Base-by-base conservation (phyloP, 805 yeast genomes). In the Cyberlindnera mycetangii region DNA sequence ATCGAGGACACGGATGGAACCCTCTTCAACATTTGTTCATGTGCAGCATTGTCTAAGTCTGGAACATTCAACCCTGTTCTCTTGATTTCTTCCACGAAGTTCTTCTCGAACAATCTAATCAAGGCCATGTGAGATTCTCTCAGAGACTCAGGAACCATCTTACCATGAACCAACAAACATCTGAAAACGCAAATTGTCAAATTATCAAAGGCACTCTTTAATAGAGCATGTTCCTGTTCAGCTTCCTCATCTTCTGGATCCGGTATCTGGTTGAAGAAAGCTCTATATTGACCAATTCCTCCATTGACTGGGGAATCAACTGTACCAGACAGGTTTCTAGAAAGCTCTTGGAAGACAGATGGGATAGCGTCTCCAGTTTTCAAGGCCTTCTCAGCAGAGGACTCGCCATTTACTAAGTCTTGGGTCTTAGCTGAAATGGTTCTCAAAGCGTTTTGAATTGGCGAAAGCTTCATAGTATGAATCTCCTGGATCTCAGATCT, bases 231-330 rank as follows among this genome's bases (percentile, higher is more conserved):
- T 16, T 69, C 72, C 33, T 57, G 53, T 1, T 44, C 42, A 10
- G 52, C 52, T 25, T 63, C 58, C 28, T 56, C 61, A 14, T 54
- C 50, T 4, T 56, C 54, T 10, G 58, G 54, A 21, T 55, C 55
- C 20, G 59, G 55, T 7, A 62, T 64, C 39, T 71, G 74, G 30
- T 62, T 64, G 59, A 85, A 78, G 60, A 89, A 87, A 2, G 76
- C 76, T 44, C 90, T 73, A 65, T 85, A 89, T 59, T 85, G 89
- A 2, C 88, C 86, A 51, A 89, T 86, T 46, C 97, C 97, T 28
- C 97, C 97, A 60, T 89, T 89, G 6, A 89, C 92, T 3, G 96
- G 96, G 0, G 96, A 80, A 60, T 88, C 95, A 43, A 89, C 90
- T 0, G 96, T 86, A 34, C 96, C 96, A 3, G 88, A 76, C 44